A percentile compares a stretch with the other conserved stretches of the same genome.
These are phyloP conservation scores for Balamuthia mandrillaris DNA, from an alignment of 208 protist genomes.

Conservation along the genomic window DNA sequence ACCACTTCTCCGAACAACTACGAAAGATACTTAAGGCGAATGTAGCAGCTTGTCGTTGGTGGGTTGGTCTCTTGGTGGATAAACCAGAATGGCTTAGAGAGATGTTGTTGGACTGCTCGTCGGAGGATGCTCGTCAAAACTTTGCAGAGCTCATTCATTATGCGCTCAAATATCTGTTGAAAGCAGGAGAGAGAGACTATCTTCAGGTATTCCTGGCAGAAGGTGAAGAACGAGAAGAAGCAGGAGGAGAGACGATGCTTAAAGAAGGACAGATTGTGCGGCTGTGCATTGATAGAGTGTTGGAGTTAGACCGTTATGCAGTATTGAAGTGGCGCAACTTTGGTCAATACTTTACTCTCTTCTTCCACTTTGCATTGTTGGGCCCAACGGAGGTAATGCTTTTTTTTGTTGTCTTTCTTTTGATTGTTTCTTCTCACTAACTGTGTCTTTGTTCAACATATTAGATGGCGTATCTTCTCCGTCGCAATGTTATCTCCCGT, in stretches of 20 bases:
- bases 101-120: too few relatives aligned
- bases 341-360: slow-evolving; percentile 7
- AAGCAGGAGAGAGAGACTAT: too few relatives aligned
- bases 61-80: not conserved
- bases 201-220: too few relatives aligned
- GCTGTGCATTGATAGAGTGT: too few relatives aligned
- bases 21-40: not conserved
- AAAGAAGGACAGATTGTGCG: too few relatives aligned
- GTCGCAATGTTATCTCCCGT: not conserved
- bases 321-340: slow-evolving; percentile 9
- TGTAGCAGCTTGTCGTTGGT: not conserved
- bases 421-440: not conserved
- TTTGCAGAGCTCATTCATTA: too few relatives aligned
- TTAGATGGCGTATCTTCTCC: not conserved
- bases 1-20: not conserved
- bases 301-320: too few relatives aligned
- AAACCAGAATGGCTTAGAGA: too few relatives aligned
- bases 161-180: too few relatives aligned
- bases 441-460: not conserved
- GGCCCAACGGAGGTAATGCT: not conserved
- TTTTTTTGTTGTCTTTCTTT: not conserved
- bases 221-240: too few relatives aligned
- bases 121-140: too few relatives aligned
- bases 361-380: not conserved
- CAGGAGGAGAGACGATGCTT: too few relatives aligned